Base-by-base conservation (phyloP, 1,284 basidiomycete species). In the Fistulina hepatica region DNA sequence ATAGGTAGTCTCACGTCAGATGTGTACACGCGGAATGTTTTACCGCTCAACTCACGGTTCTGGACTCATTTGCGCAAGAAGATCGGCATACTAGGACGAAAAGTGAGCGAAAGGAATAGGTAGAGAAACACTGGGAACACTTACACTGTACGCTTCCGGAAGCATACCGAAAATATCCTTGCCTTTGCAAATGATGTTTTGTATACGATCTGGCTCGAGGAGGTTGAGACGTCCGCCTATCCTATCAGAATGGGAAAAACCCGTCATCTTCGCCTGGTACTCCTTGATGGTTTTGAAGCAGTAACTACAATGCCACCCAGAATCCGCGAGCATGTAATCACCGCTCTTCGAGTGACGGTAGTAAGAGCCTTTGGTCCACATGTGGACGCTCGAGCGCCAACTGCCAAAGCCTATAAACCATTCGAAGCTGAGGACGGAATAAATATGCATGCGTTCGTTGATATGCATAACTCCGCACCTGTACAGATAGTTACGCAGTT, bases 121-220 rank as follows among this genome's bases (percentile, higher is more conserved):
- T 49, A 41, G 26, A 42, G 33, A 33, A 30, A 21, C 21, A 24
- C 12, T 27, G 12, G n/a, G 6, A 16, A 6, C 6, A 50, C 63
- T 57, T 33, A 67, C 67, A 41, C 52, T 67, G 51, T 75, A 76
- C 0, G 72, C 76, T 52, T 81, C 76, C 11, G 76, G 77, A 8
- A 79, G 53, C 74, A 77, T 77, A 6, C 64, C 68, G 50, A 79
- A 81, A 16, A 80, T 71, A 44, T 81, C 76, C 43, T 68, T 67
- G 5, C 77, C 77, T 27, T 56, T 53, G 48, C 78, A 81, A 35
- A 81, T 72, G 7, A 64, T 70, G 24, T 68, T 53, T 48, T 80
- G 75, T 27, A 82, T 78, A 33, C 66, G 54, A 21, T 56, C 52
- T 0, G 69, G 69, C 15, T 69, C 58, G 21, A 79, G 59, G 2